Percentiles rank a stretch among this genome's conserved stretches.
These are phyloP conservation scores for Periconia macrospinosa DNA, from an alignment of 2,329 filamentous ascomycete genomes.

Conservation along the genomic window DNA sequence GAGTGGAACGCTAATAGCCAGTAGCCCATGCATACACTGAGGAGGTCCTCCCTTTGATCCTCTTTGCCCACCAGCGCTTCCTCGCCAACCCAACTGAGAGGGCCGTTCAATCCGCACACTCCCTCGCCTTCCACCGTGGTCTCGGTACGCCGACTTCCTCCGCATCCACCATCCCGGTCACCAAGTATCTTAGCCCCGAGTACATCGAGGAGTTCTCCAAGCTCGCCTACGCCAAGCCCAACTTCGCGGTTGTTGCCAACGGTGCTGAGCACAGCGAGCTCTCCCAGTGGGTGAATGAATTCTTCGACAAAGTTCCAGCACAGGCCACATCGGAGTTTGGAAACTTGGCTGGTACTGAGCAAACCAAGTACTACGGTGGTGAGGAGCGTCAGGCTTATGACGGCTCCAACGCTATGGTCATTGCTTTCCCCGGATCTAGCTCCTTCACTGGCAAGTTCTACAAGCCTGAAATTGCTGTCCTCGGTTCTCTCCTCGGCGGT, in stretches of 20 bases:
- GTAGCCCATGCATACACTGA: slow-evolving; percentile 88
- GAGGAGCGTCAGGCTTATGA: slow-evolving; percentile 85
- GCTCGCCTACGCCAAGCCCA: slow-evolving; percentile 82
- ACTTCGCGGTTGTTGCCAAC: slow-evolving; percentile 89
- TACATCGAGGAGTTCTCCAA: slow-evolving; percentile 75
- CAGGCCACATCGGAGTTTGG: slow-evolving; percentile 24
- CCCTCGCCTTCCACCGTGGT: slow-evolving; percentile 88
- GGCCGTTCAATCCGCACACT: slow-evolving; percentile 84
- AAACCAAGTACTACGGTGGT: slow-evolving; percentile 89
- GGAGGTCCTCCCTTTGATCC: slow-evolving; percentile 77
- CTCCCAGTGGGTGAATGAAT: slow-evolving; percentile 87
- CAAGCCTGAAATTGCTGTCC: slow-evolving; percentile 88
- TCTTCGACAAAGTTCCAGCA: slow-evolving; percentile 75
- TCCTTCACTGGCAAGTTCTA: slow-evolving; percentile 70
- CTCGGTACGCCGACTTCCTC: slow-evolving; percentile 80
- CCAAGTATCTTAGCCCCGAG: slow-evolving; percentile 78
- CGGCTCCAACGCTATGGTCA: slow-evolving; percentile 78
- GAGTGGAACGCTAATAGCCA: slow-evolving; percentile 10
- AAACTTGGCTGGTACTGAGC: slow-evolving; percentile 57
- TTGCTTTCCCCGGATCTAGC: slow-evolving; percentile 91
- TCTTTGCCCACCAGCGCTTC: slow-evolving; percentile 74
- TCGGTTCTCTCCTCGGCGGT: slow-evolving; percentile 86
- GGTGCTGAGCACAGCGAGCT: slow-evolving; percentile 77
- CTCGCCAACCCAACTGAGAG: slow-evolving; percentile 65
- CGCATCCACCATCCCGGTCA: slow-evolving; percentile 69